Conservation (phyloP, 2,329 filamentous ascomycete species). For the Fusarium cyanostomum region DNA sequence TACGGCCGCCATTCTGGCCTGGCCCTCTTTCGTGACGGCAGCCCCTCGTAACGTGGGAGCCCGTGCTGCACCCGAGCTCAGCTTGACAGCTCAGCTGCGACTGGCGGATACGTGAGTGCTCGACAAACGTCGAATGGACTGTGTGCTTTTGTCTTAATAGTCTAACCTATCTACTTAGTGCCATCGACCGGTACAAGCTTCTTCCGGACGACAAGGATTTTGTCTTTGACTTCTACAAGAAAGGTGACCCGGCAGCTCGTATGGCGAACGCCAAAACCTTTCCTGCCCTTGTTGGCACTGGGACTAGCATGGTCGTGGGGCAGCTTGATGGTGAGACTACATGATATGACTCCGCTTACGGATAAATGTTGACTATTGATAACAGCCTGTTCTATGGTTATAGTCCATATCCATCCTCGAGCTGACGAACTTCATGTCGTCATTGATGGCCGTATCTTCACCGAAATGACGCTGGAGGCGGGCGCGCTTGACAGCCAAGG, state of each 20-base stretch:
- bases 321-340: slow-evolving; percentile 52
- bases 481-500: slow-evolving; percentile 50
- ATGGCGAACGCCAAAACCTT: slow-evolving; percentile 64
- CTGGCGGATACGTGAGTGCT: slow-evolving; percentile 50
- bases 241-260: slow-evolving; percentile 44
- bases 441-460: slow-evolving; percentile 57
- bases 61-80: slow-evolving; percentile 32
- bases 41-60: slow-evolving; percentile 24
- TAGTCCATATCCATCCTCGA: slow-evolving; percentile 64
- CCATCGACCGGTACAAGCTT: slow-evolving; percentile 55
- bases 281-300: slow-evolving; percentile 63
- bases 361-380: slow-evolving; percentile 1
- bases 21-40: slow-evolving; percentile 45
- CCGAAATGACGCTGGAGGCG: slow-evolving; percentile 62
- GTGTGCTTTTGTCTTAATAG: too few relatives aligned
- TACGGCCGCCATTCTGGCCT: slow-evolving; percentile 50
- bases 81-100: slow-evolving; percentile 49
- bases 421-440: slow-evolving; percentile 63
- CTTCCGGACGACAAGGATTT: slow-evolving; percentile 57
- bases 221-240: slow-evolving; percentile 57
- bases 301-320: slow-evolving; percentile 60
- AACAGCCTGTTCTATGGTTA: slow-evolving; percentile 63
- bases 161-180: slow-evolving; percentile 39
- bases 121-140: too few relatives aligned
- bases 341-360: accelerated